Evolutionary conservation across 1,139 yeast genomes (phyloP).

Genomic region (Taiozyma sp.): DNA sequence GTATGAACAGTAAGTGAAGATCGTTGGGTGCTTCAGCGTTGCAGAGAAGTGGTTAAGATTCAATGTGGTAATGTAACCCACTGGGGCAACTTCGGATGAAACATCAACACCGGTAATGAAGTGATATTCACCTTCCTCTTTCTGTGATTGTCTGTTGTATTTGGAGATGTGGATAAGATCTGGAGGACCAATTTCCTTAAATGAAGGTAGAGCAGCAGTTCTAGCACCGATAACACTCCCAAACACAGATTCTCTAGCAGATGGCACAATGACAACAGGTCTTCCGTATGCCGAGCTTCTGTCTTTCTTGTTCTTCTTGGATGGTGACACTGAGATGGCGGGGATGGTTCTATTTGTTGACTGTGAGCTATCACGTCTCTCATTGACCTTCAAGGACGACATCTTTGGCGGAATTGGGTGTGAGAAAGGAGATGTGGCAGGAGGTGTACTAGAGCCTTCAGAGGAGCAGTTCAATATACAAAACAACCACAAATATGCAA

Average conservation of each 20-base stretch:
- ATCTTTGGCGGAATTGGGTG: background rate
- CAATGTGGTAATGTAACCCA: conserved; percentile 73
- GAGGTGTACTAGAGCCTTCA: too few species aligned
- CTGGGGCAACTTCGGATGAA: conserved; percentile 54
- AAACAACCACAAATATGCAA: too few species aligned
- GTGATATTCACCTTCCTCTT: conserved; percentile 40
- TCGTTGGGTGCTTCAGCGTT: conserved; percentile 35
- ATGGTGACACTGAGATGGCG: background rate
- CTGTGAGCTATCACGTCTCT: background rate
- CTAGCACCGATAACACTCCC: conserved; percentile 41
- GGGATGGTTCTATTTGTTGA: background rate
- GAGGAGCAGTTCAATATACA: too few species aligned
- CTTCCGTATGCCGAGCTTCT: conserved; percentile 1
- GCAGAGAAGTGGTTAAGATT: conserved; percentile 35
- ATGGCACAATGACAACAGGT: conserved; percentile 8
- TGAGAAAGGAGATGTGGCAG: too few species aligned
- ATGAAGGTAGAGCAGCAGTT: conserved; percentile 32
- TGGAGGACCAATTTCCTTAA: conserved; percentile 72
- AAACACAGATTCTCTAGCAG: conserved; percentile 17
- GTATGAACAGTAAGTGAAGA: conserved; percentile 59
- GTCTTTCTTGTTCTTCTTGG: conserved; percentile 5
- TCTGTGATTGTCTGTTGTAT: conserved; percentile 32
- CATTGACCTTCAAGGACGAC: background rate
- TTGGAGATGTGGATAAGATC: conserved; percentile 74
- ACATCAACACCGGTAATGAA: conserved; percentile 57